Evolutionary conservation across 176 grass and related monocot genomes (phyloP).

Genomic region (Chloris gayana): DNA sequence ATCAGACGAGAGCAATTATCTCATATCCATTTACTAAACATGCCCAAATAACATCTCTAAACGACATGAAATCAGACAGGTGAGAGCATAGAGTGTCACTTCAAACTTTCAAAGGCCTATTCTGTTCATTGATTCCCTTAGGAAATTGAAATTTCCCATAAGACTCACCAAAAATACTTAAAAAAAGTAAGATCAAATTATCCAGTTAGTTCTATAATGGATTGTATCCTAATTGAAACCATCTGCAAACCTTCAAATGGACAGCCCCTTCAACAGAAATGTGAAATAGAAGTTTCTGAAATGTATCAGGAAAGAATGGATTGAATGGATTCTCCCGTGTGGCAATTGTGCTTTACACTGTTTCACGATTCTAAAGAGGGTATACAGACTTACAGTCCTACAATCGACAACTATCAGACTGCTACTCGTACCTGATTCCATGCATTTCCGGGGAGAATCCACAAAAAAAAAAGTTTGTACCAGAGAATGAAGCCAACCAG

Average conservation of each 20-base stretch:
- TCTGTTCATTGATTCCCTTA: background rate
- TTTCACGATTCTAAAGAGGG: constrained; percentile 17
- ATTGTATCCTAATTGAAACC: background rate
- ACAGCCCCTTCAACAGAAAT: background rate
- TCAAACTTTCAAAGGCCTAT: background rate
- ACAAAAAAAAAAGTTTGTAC: constrained; percentile 16
- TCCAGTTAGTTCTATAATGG: background rate
- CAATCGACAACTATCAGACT: constrained; percentile 20
- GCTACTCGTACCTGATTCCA: constrained; percentile 32
- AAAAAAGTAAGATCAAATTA: background rate
- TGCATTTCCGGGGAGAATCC: constrained; percentile 26
- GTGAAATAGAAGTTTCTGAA: background rate
- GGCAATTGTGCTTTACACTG: constrained; percentile 15
- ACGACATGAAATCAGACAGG: background rate
- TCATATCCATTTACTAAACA: background rate
- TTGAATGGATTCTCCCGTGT: constrained; percentile 26
- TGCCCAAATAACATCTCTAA: background rate
- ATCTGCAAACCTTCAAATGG: background rate
- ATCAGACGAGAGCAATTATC: background rate
- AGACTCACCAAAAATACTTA: background rate
- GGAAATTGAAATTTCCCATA: background rate
- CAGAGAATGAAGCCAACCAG: constrained; percentile 14
- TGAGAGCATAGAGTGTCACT: background rate
- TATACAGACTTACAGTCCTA: constrained; percentile 24
- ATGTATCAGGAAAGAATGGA: constrained; percentile 33